Conservation (phyloP, 148 eudicot species). For the Vaccinium myrtillus region DNA sequence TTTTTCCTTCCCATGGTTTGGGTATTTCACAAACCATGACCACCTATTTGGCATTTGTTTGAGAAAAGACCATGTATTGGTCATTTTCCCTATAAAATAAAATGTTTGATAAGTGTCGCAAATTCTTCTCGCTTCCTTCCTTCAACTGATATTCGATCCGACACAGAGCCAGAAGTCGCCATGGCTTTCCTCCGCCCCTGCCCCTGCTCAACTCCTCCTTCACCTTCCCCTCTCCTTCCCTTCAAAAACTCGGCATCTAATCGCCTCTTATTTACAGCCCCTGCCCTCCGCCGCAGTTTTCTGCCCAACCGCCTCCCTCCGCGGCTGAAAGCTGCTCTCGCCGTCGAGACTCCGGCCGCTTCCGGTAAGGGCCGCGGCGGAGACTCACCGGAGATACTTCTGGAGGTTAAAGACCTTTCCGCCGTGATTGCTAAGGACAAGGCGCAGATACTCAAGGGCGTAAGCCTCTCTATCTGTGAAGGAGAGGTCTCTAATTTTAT, state of each 20-base stretch:
- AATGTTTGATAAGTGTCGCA: no score
- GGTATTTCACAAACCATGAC: no score
- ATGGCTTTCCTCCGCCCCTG: slow-evolving; percentile 34
- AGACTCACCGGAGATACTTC: slow-evolving; percentile 45
- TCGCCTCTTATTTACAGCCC: slow-evolving; percentile 16
- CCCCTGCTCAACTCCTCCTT: slow-evolving; percentile 9
- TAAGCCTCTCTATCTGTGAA: slow-evolving; percentile 68
- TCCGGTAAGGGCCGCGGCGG: slow-evolving; percentile 28
- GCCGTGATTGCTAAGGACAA: slow-evolving; percentile 72
- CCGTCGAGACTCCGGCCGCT: slow-evolving; percentile 46
- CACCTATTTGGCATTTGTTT: no score
- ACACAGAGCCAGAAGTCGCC: neutral
- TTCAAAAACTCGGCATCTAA: slow-evolving; percentile 16
- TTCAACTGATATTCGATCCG: neutral
- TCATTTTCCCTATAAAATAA: no score
- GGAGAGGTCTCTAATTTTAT: slow-evolving; percentile 60
- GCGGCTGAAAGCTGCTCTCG: slow-evolving; percentile 30
- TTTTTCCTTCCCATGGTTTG: no score
- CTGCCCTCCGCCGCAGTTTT: slow-evolving; percentile 19
- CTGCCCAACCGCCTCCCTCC: slow-evolving; percentile 9
- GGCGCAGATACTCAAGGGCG: slow-evolving; percentile 71
- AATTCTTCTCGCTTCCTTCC: neutral
- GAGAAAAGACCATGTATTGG: no score
- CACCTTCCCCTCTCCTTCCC: slow-evolving; percentile 7
- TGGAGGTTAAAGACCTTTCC: slow-evolving; percentile 72